These are phyloP conservation scores for Psophocarpus tetragonolobus DNA, from an alignment of 306 rosid species.

Conservation along the genomic window DNA sequence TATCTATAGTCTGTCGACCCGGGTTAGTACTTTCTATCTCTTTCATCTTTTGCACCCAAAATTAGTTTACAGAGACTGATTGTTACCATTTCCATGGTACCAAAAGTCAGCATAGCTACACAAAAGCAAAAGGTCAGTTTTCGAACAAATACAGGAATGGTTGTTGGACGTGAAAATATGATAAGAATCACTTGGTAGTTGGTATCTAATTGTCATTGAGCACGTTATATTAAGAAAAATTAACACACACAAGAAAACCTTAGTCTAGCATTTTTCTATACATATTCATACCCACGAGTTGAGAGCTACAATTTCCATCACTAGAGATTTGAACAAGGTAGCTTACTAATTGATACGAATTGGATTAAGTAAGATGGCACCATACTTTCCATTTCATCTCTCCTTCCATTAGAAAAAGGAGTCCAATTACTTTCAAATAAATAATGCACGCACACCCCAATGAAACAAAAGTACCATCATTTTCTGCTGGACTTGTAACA, in stretches of 20 bases:
- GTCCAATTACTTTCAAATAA: constrained; percentile 35
- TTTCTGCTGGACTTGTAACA: constrained; percentile 41
- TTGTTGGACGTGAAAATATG: background rate
- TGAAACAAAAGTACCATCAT: constrained; percentile 45
- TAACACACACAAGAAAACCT: background rate
- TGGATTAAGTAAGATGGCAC: constrained; percentile 27
- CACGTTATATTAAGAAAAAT: background rate
- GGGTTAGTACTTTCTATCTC: background rate
- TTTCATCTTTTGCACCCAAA: background rate
- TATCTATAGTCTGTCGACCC: no score
- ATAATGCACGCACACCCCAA: constrained; percentile 27
- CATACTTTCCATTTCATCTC: constrained; percentile 26
- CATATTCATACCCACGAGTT: background rate
- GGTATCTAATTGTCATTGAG: background rate
- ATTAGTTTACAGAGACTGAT: background rate
- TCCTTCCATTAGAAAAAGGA: constrained; percentile 34
- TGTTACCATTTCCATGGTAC: background rate
- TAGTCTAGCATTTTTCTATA: background rate
- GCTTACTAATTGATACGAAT: background rate
- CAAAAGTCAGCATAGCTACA: background rate
- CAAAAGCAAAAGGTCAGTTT: background rate
- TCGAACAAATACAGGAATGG: background rate
- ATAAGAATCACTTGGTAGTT: background rate
- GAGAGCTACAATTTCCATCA: background rate
- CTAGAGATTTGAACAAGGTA: background rate